Percentiles rank a stretch among this genome's conserved stretches.
Conservation (phyloP, 768 basidiomycete genomes). For the Fomitopsis pulvina region DNA sequence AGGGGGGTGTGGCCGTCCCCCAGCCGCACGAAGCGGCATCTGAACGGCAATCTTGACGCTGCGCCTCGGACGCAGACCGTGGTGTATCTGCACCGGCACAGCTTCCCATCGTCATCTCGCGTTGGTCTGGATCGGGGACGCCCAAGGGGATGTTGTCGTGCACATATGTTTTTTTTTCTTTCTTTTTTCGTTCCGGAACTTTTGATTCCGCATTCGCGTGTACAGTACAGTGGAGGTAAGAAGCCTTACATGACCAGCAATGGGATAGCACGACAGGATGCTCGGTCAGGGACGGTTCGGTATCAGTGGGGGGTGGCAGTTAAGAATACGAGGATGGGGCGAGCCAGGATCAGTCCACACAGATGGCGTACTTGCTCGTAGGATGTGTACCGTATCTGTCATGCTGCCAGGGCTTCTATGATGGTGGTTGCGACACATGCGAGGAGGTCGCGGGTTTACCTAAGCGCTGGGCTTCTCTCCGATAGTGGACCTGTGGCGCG, state of each 20-base stretch:
- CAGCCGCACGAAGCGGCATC: constrained; percentile 17
- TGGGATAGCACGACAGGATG: neutral
- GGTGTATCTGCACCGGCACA: constrained; percentile 4
- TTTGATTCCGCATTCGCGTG: constrained; percentile 1
- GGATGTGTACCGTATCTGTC: neutral
- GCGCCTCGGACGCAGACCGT: neutral
- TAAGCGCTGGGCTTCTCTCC: constrained; percentile 16
- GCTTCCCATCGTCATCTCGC: constrained; percentile 7
- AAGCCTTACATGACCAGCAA: neutral
- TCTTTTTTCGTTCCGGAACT: neutral
- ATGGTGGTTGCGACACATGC: constrained; percentile 2
- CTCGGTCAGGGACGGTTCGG: neutral
- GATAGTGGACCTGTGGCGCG: neutral
- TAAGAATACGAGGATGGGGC: neutral
- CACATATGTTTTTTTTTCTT: neutral
- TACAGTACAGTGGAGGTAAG: neutral
- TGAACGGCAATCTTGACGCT: constrained; percentile 20
- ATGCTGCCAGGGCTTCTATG: neutral
- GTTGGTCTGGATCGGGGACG: constrained; percentile 14
- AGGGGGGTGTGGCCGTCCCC: constrained; percentile 3
- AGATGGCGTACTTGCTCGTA: neutral
- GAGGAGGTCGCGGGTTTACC: constrained; percentile 16
- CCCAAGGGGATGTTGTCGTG: neutral
- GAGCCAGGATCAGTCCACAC: neutral
- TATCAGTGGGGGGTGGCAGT: neutral